Base-by-base conservation (phyloP, 2,329 filamentous ascomycete species). In the Hymenoscyphus repandus region DNA sequence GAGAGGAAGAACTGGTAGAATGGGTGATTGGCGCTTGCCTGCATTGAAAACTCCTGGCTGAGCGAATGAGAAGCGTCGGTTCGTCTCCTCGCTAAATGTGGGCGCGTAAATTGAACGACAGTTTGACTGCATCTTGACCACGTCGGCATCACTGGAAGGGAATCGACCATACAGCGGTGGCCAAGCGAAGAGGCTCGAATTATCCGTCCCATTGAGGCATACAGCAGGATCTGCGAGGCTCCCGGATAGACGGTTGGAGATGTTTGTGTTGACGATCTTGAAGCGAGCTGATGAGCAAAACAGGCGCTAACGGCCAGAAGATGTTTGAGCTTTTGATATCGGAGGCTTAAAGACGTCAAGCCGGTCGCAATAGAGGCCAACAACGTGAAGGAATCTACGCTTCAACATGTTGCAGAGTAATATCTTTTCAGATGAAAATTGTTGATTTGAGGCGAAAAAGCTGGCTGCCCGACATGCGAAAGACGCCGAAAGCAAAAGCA, bases 71-170 rank as follows among this genome's bases (percentile, higher is more conserved):
- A 34, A 42, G 38, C n/a, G n/a, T 22, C 11, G 38, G 15, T 17
- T 31, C 41, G 30, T 37, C 30, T 18, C 46, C 13, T 46, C 43
- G 34, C 22, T 40, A 41, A 38, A 39, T 11, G 15, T 22, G 37
- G 46, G 46, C 46, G 46, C 46, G 20, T 49, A 49, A 40, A 37
- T 18, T 40, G 18, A 22, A 31, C 37, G 38, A 37, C 12, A 12
- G 43, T 49, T 49, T 49, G 46, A 49, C 37, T 33, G 46, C 30
- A 42, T 27, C 31, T 42, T 30, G 20, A 12, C 46, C 9, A 34
- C 13, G 22, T 20, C 39, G 10, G 38, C 30, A 30, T 17, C 38
- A 49, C 38, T 42, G 46, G 46, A 15, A 27, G 27, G 20, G 38
- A 38, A 40, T 31, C 34, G 30, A 40, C n/a, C 36, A 45, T 12